phyloP scores from a whole-genome alignment of 305 asterid genomes.

The Fraxinus velutina region DNA sequence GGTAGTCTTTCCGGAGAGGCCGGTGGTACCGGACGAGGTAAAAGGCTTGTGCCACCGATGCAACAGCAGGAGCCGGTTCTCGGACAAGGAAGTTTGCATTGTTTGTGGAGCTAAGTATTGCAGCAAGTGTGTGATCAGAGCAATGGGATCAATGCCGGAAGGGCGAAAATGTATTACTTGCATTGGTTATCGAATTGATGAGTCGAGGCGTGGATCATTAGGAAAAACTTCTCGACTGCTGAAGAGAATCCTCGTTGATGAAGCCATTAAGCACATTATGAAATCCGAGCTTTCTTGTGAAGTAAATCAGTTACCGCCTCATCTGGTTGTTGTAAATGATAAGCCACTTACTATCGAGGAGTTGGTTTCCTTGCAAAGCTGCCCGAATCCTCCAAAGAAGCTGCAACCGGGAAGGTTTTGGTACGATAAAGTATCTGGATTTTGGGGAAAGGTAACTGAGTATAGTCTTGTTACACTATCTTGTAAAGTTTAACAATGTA shows the following conservation, averaged over 20 bases:
- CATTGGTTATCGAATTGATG: conserved; percentile 51
- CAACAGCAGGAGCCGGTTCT: conserved; percentile 42
- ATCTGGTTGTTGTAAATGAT: conserved; percentile 52
- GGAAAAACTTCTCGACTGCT: conserved; percentile 68
- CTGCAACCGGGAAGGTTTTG: conserved; percentile 71
- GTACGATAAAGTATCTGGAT: conserved; percentile 86
- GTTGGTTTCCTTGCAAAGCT: conserved; percentile 50
- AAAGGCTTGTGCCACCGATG: conserved; percentile 66
- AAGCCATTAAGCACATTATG: conserved; percentile 50
- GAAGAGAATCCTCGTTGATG: conserved; percentile 41
- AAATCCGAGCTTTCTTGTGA: conserved; percentile 46
- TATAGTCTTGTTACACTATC: background rate
- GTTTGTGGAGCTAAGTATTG: conserved; percentile 82
- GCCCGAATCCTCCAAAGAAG: conserved; percentile 71
- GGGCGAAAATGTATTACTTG: conserved; percentile 79
- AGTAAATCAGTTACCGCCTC: conserved; percentile 62
- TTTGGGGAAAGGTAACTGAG: conserved; percentile 78
- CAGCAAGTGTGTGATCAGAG: conserved; percentile 58
- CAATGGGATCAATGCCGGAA: conserved; percentile 94
- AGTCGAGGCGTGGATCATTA: conserved; percentile 50
- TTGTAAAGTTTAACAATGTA: background rate
- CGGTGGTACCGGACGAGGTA: conserved; percentile 38
- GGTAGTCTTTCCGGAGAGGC: conserved; percentile 31
- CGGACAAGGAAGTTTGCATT: conserved; percentile 62
- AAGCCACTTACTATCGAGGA: conserved; percentile 50